phyloP scores from a whole-genome alignment of 306 rosid species.

The Cucurbita pepo region DNA sequence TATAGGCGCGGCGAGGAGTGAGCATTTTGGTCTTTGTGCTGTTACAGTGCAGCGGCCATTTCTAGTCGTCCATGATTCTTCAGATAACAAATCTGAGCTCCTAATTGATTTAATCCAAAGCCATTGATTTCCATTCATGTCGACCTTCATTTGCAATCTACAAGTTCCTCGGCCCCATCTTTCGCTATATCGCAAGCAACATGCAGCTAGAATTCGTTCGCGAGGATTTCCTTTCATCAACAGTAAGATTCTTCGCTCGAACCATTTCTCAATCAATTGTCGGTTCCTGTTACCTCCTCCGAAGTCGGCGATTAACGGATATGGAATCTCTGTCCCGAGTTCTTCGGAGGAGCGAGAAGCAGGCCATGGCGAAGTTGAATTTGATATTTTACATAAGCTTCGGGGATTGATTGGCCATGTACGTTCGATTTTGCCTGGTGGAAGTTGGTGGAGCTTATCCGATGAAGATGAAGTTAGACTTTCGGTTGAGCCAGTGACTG shows the following conservation, averaged over 20 bases:
- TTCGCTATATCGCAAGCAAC: conserved; percentile 8
- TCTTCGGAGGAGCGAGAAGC: conserved; percentile 13
- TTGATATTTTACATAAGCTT: conserved; percentile 16
- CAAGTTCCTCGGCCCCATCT: conserved; percentile 19
- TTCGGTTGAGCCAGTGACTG: conserved; percentile 55
- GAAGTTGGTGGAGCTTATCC: conserved; percentile 70
- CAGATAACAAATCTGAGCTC: neutral
- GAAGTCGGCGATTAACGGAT: conserved; percentile 48
- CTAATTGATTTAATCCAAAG: neutral
- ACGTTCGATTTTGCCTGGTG: conserved; percentile 56
- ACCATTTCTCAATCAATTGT: neutral
- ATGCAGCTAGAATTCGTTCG: neutral
- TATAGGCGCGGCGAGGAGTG: neutral
- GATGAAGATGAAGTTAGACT: conserved; percentile 25
- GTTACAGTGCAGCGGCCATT: neutral
- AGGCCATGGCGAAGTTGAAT: conserved; percentile 6
- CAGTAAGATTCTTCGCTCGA: conserved; percentile 2
- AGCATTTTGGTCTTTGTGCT: neutral
- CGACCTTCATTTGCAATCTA: conserved; percentile 23
- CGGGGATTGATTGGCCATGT: conserved; percentile 18
- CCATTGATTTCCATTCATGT: conserved; percentile 24
- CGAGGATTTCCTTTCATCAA: conserved; percentile 11
- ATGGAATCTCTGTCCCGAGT: conserved; percentile 33
- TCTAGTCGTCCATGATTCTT: neutral
- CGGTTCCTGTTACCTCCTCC: conserved; percentile 10